Conservation (phyloP, 1,284 basidiomycete species). For the Apiotrichum brassicae region DNA sequence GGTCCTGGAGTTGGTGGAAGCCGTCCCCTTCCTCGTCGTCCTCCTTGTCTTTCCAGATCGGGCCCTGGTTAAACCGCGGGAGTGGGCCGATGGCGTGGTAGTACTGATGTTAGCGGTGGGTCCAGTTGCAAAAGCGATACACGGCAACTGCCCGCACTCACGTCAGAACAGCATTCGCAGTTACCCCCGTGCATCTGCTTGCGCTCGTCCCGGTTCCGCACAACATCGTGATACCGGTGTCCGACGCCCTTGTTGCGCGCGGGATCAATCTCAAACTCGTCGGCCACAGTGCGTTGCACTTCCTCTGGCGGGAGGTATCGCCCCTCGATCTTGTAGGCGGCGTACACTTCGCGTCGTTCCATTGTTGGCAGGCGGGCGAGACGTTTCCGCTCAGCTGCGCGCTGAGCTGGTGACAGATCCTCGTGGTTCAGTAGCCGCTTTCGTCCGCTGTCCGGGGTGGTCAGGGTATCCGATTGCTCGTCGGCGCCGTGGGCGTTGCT, state of each 20-base stretch:
- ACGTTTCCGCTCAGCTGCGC: conserved; percentile 23
- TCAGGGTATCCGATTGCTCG: conserved; percentile 1
- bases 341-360: conserved; percentile 35
- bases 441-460: conserved; percentile 5
- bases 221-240: conserved; percentile 69
- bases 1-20: conserved; percentile 49
- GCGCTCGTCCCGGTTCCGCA: conserved; percentile 61
- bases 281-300: conserved; percentile 54
- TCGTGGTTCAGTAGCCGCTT: conserved; percentile 23
- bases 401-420: conserved; percentile 26
- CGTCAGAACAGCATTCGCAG: conserved; percentile 77
- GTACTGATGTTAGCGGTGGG: conserved; percentile 58
- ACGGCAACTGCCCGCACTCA: too few relatives aligned
- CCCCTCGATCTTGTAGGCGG: conserved; percentile 37
- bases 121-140: too few relatives aligned
- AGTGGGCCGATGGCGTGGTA: conserved; percentile 68
- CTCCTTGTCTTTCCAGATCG: conserved; percentile 55
- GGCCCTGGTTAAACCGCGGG: conserved; percentile 58
- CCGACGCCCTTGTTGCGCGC: conserved; percentile 59
- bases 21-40: conserved; percentile 17
- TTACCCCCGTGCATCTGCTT: conserved; percentile 65
- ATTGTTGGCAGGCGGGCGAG: conserved; percentile 24
- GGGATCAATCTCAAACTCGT: conserved; percentile 62
- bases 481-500: neutral
- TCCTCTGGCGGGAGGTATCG: conserved; percentile 34